Percentiles rank a stretch among this genome's conserved stretches.
phyloP scores from a whole-genome alignment of 192 early-diverging fungal species.

The Coemansia sp. region DNA sequence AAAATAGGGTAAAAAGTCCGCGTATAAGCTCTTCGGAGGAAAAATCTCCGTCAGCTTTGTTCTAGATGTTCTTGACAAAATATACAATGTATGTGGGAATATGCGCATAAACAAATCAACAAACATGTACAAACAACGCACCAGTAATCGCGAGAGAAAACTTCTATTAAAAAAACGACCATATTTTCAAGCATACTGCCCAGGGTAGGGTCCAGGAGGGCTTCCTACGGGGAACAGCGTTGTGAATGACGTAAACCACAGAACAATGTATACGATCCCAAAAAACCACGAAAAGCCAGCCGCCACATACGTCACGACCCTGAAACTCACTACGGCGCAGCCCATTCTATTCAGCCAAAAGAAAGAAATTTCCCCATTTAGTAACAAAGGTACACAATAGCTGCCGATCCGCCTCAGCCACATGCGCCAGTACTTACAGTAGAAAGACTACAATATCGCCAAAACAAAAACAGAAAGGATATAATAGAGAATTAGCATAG shows the following conservation, averaged over 20 bases:
- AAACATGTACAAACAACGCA: not conserved
- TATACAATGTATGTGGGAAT: not conserved
- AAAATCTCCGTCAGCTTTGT: not conserved
- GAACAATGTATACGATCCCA: conserved; percentile 42
- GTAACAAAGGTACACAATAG: not conserved
- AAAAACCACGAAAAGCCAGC: conserved; percentile 43
- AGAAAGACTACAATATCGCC: conserved; percentile 33
- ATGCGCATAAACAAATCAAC: not conserved
- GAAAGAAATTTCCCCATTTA: not conserved
- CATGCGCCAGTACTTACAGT: conserved; percentile 19
- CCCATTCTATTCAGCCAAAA: conserved; percentile 33
- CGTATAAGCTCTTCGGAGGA: not conserved
- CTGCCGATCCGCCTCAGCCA: not conserved
- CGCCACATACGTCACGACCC: conserved; percentile 38
- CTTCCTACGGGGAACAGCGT: conserved; percentile 38
- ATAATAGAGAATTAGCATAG: conserved; percentile 2
- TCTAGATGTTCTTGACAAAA: not conserved
- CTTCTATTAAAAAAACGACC: not conserved
- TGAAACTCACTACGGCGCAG: conserved; percentile 30
- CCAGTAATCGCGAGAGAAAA: not conserved
- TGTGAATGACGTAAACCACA: conserved; percentile 46
- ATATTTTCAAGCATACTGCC: not conserved
- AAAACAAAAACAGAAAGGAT: not conserved
- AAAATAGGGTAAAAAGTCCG: not conserved
- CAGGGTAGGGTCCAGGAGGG: not conserved